Evolutionary conservation across 768 basidiomycete genomes (phyloP), one percentile per base, ranked within the genome.

Genomic region (Termitomyces bulborhizus): DNA sequence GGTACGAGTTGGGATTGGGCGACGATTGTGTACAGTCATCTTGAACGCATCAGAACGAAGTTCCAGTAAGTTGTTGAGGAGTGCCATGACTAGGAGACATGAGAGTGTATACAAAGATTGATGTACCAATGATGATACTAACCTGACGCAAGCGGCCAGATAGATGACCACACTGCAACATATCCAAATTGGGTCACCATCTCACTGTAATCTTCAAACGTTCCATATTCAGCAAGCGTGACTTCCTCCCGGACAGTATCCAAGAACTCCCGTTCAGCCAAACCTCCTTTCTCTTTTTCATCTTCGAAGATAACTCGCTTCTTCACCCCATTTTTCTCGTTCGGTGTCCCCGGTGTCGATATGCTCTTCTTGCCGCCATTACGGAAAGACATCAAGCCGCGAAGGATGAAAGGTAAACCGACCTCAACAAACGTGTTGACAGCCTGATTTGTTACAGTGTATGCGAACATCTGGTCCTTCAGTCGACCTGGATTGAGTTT

Each of bases 161-260:
- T 91, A 31, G 91, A 86, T 45, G 86, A 90, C 93, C 94, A 98
- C 21, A 98, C 74, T 7, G 84, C 84, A 31, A 98, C 84, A 66
- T 96, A 94, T 0, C 96, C 95, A 67, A 96, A 97, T 64, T 95
- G 93, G 8, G 89, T 88, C 15, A 90, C 90, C 95, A 99, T 98
- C 73, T 99, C 97, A 63, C 84, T 85, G 69, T 96, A 99, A 71
- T 98, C 96, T 51, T 76, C 81, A 63, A 92, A 94, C 6, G 88
- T 73, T 36, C 85, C 80, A 63, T 95, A 94, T 39, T 85, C 85
- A 0, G 94, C 90, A 46, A 95, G 74, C 26, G 82, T 80, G 6
- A 86, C 85, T 71, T 98, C 87, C 48, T 73, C 73, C 55, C 93
- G 76, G 26, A 97, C 86, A 46, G 77, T 72, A 63, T 91, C 88